Percentiles rank a stretch among this genome's conserved stretches.
These are phyloP conservation scores for Hyaloscypha variabilis DNA, from an alignment of 495 filamentous ascomycete species.

Conservation along the genomic window DNA sequence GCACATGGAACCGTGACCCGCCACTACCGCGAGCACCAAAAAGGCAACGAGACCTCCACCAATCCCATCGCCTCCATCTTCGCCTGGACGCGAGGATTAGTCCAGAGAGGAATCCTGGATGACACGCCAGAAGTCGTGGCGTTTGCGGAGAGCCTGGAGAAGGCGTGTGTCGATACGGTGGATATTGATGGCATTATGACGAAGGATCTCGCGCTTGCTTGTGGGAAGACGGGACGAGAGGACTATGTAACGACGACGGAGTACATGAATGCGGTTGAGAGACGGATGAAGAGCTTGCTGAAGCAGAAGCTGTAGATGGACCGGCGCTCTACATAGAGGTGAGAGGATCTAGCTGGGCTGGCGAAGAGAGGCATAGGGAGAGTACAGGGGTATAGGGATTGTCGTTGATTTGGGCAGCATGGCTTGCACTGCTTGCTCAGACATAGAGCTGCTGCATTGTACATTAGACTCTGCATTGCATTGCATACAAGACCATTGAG, in stretches of 20 bases:
- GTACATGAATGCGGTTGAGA: conserved; percentile 89
- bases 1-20: conserved; percentile 98
- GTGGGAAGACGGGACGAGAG: conserved; percentile 78
- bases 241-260: conserved; percentile 88
- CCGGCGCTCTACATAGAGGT: neutral
- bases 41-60: conserved; percentile 93
- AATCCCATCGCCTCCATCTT: conserved; percentile 99
- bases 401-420: neutral
- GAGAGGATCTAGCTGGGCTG: neutral
- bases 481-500: conserved; percentile 5
- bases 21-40: conserved; percentile 98
- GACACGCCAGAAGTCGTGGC: conserved; percentile 82
- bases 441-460: conserved; percentile 6
- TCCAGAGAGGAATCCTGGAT: conserved; percentile 90
- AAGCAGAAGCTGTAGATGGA: conserved; percentile 49
- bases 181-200: conserved; percentile 96
- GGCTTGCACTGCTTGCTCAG: neutral
- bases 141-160: conserved; percentile 89
- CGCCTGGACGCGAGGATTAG: conserved; percentile 95
- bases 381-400: neutral
- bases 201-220: conserved; percentile 92
- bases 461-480: conserved; percentile 8
- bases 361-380: neutral
- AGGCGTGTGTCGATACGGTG: conserved; percentile 93
- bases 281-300: conserved; percentile 67